These are phyloP conservation scores for Kazachstania sp. DNA, from an alignment of 1,139 yeast species.

Conservation along the genomic window DNA sequence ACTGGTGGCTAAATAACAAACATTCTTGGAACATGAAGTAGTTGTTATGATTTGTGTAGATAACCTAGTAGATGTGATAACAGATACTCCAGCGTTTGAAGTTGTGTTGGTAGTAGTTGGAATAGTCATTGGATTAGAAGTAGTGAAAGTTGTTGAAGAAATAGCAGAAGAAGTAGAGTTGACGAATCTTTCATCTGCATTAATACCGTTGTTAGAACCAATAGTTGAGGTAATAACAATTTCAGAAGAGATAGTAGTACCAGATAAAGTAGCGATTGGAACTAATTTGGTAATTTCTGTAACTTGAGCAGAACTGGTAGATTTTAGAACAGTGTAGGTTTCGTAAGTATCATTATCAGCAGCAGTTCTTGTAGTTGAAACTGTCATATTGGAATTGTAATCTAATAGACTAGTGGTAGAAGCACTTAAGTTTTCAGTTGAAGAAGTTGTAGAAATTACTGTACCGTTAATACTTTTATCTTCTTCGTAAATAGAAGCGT, in stretches of 20 bases:
- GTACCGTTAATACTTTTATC: not conserved
- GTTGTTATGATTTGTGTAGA: not conserved
- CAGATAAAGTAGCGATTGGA: constrained; percentile 6
- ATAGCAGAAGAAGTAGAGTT: not conserved
- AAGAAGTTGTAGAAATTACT: not conserved
- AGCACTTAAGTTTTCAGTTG: not conserved
- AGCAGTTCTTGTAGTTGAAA: not conserved
- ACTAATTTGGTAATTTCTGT: constrained; percentile 11
- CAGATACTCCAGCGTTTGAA: not conserved
- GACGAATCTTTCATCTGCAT: not conserved
- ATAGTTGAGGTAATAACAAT: not conserved
- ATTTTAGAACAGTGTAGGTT: constrained; percentile 6
- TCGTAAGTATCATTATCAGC: constrained; percentile 4
- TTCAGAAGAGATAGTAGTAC: constrained; percentile 3
- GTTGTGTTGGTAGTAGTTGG: not conserved
- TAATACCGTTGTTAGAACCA: not conserved
- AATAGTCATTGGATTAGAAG: not conserved
- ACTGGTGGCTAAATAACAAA: not conserved
- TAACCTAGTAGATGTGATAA: not conserved
- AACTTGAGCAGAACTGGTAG: constrained; percentile 10
- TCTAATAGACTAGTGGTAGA: constrained; percentile 1
- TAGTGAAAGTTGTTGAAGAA: not conserved
- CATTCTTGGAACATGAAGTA: constrained; percentile 1
- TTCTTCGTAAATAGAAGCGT: no score
- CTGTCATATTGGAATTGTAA: not conserved